These are phyloP conservation scores for Coemansia umbellata DNA, from an alignment of 192 early-diverging fungal genomes.

Conservation along the genomic window DNA sequence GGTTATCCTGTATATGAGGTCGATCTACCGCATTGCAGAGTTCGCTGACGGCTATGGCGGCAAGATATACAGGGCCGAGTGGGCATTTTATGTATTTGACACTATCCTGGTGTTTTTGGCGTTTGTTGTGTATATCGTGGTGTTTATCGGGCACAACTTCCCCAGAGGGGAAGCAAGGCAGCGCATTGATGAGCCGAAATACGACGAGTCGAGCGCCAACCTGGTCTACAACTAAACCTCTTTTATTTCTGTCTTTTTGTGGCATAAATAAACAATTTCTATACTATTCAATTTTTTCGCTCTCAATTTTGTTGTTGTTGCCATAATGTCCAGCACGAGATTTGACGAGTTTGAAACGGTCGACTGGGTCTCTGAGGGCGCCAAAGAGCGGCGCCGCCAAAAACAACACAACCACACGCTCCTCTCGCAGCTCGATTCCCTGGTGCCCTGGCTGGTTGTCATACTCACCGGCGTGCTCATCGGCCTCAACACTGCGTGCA, in stretches of 20 bases:
- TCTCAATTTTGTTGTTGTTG: not conserved
- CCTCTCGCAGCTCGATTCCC: conserved; percentile 65
- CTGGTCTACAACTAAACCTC: not conserved
- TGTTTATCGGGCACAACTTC: conserved; percentile 27
- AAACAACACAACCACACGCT: conserved; percentile 1
- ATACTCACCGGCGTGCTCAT: conserved; percentile 72
- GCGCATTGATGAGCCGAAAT: not conserved
- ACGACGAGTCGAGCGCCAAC: not conserved
- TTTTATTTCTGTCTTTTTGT: not conserved
- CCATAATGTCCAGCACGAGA: conserved; percentile 28
- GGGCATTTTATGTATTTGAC: conserved; percentile 53
- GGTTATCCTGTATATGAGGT: conserved; percentile 34
- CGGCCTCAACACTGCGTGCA: conserved; percentile 81
- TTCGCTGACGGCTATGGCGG: conserved; percentile 43
- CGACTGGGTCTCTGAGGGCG: conserved; percentile 60
- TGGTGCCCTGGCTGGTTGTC: conserved; percentile 84
- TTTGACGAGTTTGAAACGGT: conserved; percentile 63
- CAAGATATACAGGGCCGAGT: conserved; percentile 42
- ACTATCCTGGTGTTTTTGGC: conserved; percentile 44
- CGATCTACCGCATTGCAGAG: conserved; percentile 51
- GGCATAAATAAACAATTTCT: not conserved
- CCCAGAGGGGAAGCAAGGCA: not conserved
- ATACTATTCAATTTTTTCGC: not conserved
- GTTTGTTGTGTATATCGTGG: conserved; percentile 35
- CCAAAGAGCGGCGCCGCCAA: conserved; percentile 51